Base-by-base conservation (phyloP, 352 stramenopile genomes). In the Pilasporangium apinafurcum region DNA sequence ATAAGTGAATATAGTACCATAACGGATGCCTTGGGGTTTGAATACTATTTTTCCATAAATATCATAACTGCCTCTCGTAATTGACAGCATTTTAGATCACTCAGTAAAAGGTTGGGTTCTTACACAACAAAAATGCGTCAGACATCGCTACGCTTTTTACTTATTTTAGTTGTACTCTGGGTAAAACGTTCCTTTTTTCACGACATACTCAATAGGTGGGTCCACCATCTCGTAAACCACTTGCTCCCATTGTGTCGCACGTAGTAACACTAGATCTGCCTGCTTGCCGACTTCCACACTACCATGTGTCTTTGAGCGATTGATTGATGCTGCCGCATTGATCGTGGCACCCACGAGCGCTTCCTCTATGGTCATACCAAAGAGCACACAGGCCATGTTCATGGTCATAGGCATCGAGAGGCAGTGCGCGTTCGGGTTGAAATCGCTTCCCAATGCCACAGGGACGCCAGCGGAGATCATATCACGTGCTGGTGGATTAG, bases 161-260 rank as follows among this genome's bases (percentile, higher is more conserved):
- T n/a, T n/a, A n/a, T n/a, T n/a, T n/a, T n/a, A n/a, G n/a, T 39
- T 39, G 16, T 20, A 26, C 8, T 17, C 22, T 20, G 43, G 32
- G 32, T 50, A 50, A 26, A 50, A 42, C 20, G 5, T 39, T 48
- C 81, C 81, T 27, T 80, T 75, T 64, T 91, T 91, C 47, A 90
- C 63, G 17, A 93, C 79, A 38, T 83, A 59, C 46, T 80, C 62
- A 40, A 93, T 91, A 0, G 74, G 78, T 43, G 69, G 72, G 51
- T 93, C 76, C 16, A 54, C 73, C 68, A 93, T 90, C 53, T 88
- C 77, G 68, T 91, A 93, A 54, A 93, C 82, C 40, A 91, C 62
- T 25, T 91, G 76, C 58, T 91, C 76, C 78, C 81, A 91, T 48
- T 93, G 76, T 7, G 43, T 63, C 14, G 76, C 78, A 31, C 74